Evolutionary conservation across 257 asterid species (phyloP), one percentile per base, ranked within the genome.

Genomic region (Rehmannia glutinosa): DNA sequence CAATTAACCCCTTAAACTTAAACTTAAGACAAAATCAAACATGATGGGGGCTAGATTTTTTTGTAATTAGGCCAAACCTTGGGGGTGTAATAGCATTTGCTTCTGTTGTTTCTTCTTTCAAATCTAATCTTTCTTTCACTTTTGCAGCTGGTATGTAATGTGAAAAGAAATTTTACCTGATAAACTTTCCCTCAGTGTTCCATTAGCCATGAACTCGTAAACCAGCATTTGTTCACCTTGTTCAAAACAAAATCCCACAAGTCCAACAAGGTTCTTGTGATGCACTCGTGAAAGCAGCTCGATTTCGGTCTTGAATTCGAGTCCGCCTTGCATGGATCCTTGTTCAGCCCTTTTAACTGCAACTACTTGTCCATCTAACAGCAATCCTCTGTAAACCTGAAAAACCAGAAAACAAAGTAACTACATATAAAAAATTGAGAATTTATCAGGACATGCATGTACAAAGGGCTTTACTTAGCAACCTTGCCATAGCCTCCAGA

Each of bases 401-500:
- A 53, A 55, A 54, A 64, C 53, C 17, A 33, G 24, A 71, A 51
- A 53, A n/a, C n/a, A n/a, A n/a, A n/a, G n/a, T n/a, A n/a, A n/a
- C n/a, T n/a, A n/a, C n/a, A n/a, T n/a, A n/a, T n/a, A n/a, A n/a
- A n/a, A n/a, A n/a, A n/a, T n/a, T n/a, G n/a, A n/a, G n/a, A n/a
- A n/a, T n/a, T n/a, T n/a, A n/a, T n/a, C n/a, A n/a, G n/a, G n/a
- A n/a, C n/a, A n/a, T n/a, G n/a, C n/a, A n/a, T n/a, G n/a, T n/a
- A n/a, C n/a, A n/a, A n/a, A n/a, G n/a, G n/a, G n/a, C n/a, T n/a
- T n/a, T n/a, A n/a, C n/a, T n/a, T n/a, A n/a, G 42, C 59, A 50
- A 91, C 98, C 93, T 88, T 94, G 62, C 97, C 99, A 66, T 94
- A 94, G 66, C 99, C 99, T 64, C 99, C 99, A 1, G 96, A 88